phyloP scores from a whole-genome alignment of 208 protist species.

The Blastocrithidia nonstop region DNA sequence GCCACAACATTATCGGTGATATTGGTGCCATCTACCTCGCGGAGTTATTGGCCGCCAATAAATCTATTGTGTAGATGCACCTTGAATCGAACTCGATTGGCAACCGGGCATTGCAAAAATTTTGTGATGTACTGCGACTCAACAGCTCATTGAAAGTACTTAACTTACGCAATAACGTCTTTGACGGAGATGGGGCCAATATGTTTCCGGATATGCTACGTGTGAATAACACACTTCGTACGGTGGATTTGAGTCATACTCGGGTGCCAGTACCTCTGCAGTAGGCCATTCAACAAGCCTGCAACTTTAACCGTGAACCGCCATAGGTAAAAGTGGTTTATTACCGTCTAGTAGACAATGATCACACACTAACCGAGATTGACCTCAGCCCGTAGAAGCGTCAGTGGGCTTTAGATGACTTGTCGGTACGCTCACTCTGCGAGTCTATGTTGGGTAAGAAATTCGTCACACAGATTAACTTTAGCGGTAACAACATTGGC shows the following conservation, averaged over 20 bases:
- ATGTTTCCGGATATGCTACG: conserved; percentile 41
- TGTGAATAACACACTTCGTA: conserved; percentile 30
- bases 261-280: conserved; percentile 19
- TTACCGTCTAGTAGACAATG: conserved; percentile 40
- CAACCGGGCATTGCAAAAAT: conserved; percentile 37
- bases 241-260: conserved; percentile 32
- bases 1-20: conserved; percentile 73
- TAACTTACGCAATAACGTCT: conserved; percentile 55
- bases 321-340: conserved; percentile 32
- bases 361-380: conserved; percentile 25
- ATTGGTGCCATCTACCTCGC: conserved; percentile 41
- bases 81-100: conserved; percentile 58
- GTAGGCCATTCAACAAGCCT: conserved; percentile 27
- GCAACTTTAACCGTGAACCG: conserved; percentile 58
- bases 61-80: conserved; percentile 22
- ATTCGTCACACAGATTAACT: conserved; percentile 28
- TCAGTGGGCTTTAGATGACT: conserved; percentile 31
- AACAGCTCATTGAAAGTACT: conserved; percentile 50
- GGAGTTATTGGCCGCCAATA: conserved; percentile 48
- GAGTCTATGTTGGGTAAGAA: conserved; percentile 16
- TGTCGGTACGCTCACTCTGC: conserved; percentile 44
- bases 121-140: conserved; percentile 51
- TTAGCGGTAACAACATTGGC: conserved; percentile 46
- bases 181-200: conserved; percentile 23
- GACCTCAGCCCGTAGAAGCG: conserved; percentile 22